Percentiles rank a stretch among this genome's conserved stretches.
These are phyloP conservation scores for Conringia planisiliqua DNA, from an alignment of 345 rosid species.

Conservation along the genomic window DNA sequence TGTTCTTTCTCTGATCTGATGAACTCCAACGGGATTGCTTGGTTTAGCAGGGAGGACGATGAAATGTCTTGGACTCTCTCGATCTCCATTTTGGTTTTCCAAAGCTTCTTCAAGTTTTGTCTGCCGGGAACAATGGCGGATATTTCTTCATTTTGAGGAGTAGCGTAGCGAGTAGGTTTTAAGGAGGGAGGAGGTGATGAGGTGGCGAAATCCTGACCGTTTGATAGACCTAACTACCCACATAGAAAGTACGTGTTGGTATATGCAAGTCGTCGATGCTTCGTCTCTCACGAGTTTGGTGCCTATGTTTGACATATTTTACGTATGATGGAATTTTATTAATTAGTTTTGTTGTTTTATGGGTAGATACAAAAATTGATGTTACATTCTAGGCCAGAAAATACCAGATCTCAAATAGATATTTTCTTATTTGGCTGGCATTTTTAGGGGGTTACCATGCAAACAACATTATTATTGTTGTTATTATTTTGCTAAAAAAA, in stretches of 20 bases:
- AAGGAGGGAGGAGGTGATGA: conserved; percentile 17
- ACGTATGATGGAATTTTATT: neutral
- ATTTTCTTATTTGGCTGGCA: neutral
- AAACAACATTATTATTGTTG: neutral
- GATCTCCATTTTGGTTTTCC: conserved; percentile 36
- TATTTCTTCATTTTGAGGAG: neutral
- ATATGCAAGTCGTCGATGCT: neutral
- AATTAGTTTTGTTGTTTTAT: neutral
- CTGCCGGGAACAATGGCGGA: conserved; percentile 23
- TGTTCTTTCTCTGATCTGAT: conserved; percentile 64
- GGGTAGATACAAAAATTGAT: neutral
- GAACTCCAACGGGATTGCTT: conserved; percentile 60
- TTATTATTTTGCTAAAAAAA: too few species aligned
- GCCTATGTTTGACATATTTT: neutral
- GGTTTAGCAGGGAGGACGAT: conserved; percentile 15
- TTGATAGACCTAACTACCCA: conserved; percentile 36
- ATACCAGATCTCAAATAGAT: neutral
- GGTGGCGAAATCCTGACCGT: conserved; percentile 15
- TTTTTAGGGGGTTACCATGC: neutral
- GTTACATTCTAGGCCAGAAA: neutral
- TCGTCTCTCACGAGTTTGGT: conserved; percentile 17
- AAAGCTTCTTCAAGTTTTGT: neutral
- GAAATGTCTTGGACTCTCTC: conserved; percentile 53
- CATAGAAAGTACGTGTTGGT: conserved; percentile 18
- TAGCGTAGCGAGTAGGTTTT: neutral